Evolutionary conservation across 2,329 filamentous ascomycete genomes (phyloP), one percentile per base, ranked within the genome.

Genomic region (Xylariaceae sp.): DNA sequence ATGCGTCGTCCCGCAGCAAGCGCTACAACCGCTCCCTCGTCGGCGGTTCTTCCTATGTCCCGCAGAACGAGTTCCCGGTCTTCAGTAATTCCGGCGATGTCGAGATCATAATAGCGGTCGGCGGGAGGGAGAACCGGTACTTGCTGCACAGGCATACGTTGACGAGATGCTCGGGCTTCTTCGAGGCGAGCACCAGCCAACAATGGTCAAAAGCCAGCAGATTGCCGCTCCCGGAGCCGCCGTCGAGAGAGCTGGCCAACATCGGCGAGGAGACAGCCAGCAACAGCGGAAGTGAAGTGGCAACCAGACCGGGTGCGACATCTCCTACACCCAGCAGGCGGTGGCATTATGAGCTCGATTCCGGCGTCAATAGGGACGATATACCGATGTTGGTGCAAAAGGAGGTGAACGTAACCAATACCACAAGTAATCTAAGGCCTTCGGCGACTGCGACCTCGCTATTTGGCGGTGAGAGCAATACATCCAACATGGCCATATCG

Each of bases 1-100:
- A 68, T 59, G 66, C 60, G 49, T 73, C 72, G 44, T 68, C 67
- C 47, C 79, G 84, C 58, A 77, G 78, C 65, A 87, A 88, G 70
- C 85, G 89, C 63, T 88, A 91, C 66, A 86, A 87, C 68, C 86
- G 89, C 58, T 94, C 89, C 45, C 88, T 94, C 68, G 83, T 87
- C 64, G 89, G 89, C 54, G 86, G 86, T 57, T 75, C 79, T 32
- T 80, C 83, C 16, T 85, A 86, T 66, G 74, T 83, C 21, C 81
- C 88, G 40, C 87, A 88, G 67, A 96, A 96, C 69, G 92, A 96
- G 69, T 97, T 96, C 64, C 92, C 92, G 19, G 76, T 95, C 67
- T 97, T 96, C 72, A 85, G 85, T 47, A 86, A 92, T 64, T 92
- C 88, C 36, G 92, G 92, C 67, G 92, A 97, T 71, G 90, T 96